A percentile compares a stretch with the other conserved stretches of the same genome.
phyloP scores from a whole-genome alignment of 352 stramenopile genomes.

The Pythium rhizo-oryzae region DNA sequence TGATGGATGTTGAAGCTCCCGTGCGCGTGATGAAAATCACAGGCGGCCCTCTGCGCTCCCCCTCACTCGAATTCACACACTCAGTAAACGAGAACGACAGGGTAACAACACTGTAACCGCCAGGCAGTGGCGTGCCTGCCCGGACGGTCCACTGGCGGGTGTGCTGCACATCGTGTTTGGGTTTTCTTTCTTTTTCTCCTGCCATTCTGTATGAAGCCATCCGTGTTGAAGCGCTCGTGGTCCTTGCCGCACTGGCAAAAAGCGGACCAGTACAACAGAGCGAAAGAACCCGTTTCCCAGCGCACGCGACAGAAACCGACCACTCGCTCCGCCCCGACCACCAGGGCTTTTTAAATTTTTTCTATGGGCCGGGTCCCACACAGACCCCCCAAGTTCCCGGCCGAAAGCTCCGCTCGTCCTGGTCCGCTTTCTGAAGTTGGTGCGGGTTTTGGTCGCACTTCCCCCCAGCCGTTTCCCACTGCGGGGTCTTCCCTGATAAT shows the following conservation, averaged over 20 bases:
- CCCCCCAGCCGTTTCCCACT: constrained; percentile 1
- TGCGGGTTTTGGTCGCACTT: too few relatives aligned
- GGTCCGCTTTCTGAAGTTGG: constrained; percentile 12
- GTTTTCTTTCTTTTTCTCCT: too few relatives aligned
- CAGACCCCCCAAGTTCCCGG: too few relatives aligned
- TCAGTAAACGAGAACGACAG: too few relatives aligned
- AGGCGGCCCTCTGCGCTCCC: background rate
- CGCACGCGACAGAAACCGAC: constrained; percentile 5
- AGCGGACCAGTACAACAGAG: constrained; percentile 3
- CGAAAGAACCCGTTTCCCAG: background rate
- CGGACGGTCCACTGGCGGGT: too few relatives aligned
- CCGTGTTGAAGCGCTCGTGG: too few relatives aligned
- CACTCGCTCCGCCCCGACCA: background rate
- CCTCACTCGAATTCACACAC: background rate
- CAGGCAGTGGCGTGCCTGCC: too few relatives aligned
- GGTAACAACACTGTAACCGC: too few relatives aligned
- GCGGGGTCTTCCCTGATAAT: constrained; percentile 10
- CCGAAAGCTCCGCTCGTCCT: constrained; percentile 1
- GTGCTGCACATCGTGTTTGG: too few relatives aligned
- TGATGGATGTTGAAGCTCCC: constrained; percentile 7
- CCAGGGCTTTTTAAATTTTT: background rate
- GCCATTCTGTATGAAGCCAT: too few relatives aligned
- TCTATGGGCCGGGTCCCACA: too few relatives aligned
- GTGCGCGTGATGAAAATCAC: background rate
- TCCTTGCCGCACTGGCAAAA: background rate